Base-by-base conservation (phyloP, 169 alveolate species). In the Ichthyophthirius multifiliis region DNA sequence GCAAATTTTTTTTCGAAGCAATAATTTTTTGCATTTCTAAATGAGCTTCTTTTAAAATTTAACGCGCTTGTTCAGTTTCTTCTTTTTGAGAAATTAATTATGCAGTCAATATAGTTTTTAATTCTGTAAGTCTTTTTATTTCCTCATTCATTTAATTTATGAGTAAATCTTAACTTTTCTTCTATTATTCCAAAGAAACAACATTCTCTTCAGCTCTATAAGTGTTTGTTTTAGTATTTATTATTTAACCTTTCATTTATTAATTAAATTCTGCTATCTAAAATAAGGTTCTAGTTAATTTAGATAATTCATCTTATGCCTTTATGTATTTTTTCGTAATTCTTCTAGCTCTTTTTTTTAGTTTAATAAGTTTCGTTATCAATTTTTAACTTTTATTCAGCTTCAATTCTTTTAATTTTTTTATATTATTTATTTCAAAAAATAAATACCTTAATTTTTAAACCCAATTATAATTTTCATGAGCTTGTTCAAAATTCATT, bases 251-350 rank as follows among this genome's bases (percentile, higher is more conserved):
- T 82, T 93, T 90, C 89, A 94, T 91, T 67, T 89, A 90, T 35
- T 86, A 87, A 74, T 90, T 92, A 81, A 90, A 92, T 30, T 89
- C 92, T 63, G 92, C 93, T 5, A 91, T 95, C 81, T 93, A 89
- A 23, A 89, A 90, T 75, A 93, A 83, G 5, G 97, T 93, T 81
- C 93, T 85, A 77, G 95, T 96, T 18, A 96, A 87, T 76, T 95
- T 96, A 80, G 96, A 94, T 63, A 94, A 90, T 85, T 96, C 98
- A 65, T 93, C 98, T 75, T 94, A 88, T 23, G 96, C 95, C 79
- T 91, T 93, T 13, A 89, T 48, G 37, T 92, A 95, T 75, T 85
- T 87, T 90, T 91, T 63, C 86, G 74, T 15, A 88, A 90, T 64
- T 89, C 95, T 41, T 88, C 94, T 1, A 94, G 95, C 79, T 92